Evolutionary conservation across 2,329 filamentous ascomycete genomes (phyloP).

Genomic region (Aspergillus flavus): DNA sequence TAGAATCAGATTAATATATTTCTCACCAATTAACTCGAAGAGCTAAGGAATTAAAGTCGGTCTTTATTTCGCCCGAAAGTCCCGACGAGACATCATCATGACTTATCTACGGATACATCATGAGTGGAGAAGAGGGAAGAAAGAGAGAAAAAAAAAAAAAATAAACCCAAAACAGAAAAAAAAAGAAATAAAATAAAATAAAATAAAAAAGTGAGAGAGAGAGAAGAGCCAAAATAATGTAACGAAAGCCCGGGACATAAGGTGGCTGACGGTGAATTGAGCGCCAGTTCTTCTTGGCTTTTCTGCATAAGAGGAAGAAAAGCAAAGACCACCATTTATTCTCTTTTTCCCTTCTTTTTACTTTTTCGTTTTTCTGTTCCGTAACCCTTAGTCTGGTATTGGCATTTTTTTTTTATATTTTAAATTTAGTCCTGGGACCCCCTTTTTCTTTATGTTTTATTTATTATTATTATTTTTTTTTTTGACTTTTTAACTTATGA

Average conservation of each 20-base stretch:
- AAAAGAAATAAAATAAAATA: not conserved
- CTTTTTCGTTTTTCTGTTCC: not conserved
- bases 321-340: not conserved
- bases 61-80: not conserved
- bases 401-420: no score
- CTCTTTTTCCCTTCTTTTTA: not conserved
- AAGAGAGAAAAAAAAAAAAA: not conserved
- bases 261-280: no score
- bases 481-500: constrained; percentile 4
- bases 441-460: not conserved
- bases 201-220: no score
- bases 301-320: not conserved
- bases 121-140: not conserved
- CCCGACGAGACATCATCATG: not conserved
- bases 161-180: not conserved
- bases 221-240: no score
- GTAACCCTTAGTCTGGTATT: no score
- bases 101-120: constrained; percentile 1
- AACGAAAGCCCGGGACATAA: no score
- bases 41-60: constrained; percentile 2
- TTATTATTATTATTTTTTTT: not conserved
- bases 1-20: not conserved
- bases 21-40: constrained; percentile 2
- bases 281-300: not conserved
- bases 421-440: not conserved